A percentile compares a stretch with the other conserved stretches of the same genome.
These are phyloP conservation scores for Macrotyloma uniflorum DNA, from an alignment of 306 rosid genomes.

Conservation along the genomic window DNA sequence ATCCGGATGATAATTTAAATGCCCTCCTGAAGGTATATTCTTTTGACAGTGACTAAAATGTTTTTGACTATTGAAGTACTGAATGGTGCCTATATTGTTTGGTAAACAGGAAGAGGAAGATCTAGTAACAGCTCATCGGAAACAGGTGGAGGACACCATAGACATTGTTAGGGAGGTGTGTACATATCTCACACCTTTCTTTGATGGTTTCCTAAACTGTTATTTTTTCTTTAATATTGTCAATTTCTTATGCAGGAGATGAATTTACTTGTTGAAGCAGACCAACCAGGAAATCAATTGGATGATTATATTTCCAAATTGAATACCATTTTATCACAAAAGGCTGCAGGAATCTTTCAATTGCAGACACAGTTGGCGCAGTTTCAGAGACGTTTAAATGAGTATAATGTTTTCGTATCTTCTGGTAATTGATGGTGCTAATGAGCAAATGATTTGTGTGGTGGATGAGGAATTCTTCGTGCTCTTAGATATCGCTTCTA, in stretches of 20 bases:
- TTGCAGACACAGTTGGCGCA: conserved; percentile 82
- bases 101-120: conserved; percentile 82
- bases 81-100: conserved; percentile 34
- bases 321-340: conserved; percentile 78
- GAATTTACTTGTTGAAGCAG: conserved; percentile 82
- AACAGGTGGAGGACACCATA: conserved; percentile 91
- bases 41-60: not conserved
- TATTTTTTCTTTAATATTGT: conserved; percentile 18
- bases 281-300: conserved; percentile 85
- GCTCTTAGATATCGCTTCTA: conserved; percentile 30
- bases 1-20: conserved; percentile 67
- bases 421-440: conserved; percentile 52
- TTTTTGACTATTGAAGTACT: conserved; percentile 23
- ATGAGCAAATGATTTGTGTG: conserved; percentile 24
- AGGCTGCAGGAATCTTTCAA: conserved; percentile 76
- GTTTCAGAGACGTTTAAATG: conserved; percentile 78
- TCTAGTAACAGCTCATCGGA: conserved; percentile 80
- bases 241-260: conserved; percentile 68
- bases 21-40: conserved; percentile 71
- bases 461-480: conserved; percentile 31
- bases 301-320: conserved; percentile 72
- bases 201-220: not conserved
- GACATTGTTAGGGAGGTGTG: conserved; percentile 82
- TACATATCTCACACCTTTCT: conserved; percentile 10
- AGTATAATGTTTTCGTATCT: conserved; percentile 64